Evolutionary conservation across 768 basidiomycete species (phyloP).

Genomic region (Boletus pseudo-olivaceus): DNA sequence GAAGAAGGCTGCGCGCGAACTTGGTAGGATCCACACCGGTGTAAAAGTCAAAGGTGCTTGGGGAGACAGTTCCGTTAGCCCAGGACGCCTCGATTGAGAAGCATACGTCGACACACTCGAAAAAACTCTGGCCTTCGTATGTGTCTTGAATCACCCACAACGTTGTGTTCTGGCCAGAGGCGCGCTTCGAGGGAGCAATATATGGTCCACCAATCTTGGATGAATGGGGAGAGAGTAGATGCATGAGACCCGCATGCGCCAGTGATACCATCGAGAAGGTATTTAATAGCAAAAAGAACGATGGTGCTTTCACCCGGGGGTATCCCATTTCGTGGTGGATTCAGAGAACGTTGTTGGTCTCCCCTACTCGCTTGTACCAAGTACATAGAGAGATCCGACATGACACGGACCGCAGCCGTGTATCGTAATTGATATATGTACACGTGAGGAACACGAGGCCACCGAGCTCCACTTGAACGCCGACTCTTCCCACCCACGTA

Average conservation of each 20-base stretch:
- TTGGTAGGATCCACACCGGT: constrained; percentile 63
- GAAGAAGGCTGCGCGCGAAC: constrained; percentile 25
- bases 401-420: constrained; percentile 12
- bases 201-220: background rate
- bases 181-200: constrained; percentile 13
- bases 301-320: constrained; percentile 3
- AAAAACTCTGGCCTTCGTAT: constrained; percentile 64
- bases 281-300: constrained; percentile 13
- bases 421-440: constrained; percentile 9
- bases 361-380: background rate
- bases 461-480: background rate
- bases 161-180: constrained; percentile 33
- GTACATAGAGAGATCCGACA: constrained; percentile 2
- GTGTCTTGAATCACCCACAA: constrained; percentile 68
- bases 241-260: constrained; percentile 12
- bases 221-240: constrained; percentile 1
- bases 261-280: constrained; percentile 10
- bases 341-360: constrained; percentile 1
- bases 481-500: background rate
- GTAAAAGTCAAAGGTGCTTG: constrained; percentile 60
- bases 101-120: constrained; percentile 49
- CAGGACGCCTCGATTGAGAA: background rate
- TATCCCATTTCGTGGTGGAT: constrained; percentile 16
- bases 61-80: constrained; percentile 3
- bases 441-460: constrained; percentile 24